These are phyloP conservation scores for Mucor saturninus DNA, from an alignment of 371 early-diverging fungal genomes.

Conservation along the genomic window DNA sequence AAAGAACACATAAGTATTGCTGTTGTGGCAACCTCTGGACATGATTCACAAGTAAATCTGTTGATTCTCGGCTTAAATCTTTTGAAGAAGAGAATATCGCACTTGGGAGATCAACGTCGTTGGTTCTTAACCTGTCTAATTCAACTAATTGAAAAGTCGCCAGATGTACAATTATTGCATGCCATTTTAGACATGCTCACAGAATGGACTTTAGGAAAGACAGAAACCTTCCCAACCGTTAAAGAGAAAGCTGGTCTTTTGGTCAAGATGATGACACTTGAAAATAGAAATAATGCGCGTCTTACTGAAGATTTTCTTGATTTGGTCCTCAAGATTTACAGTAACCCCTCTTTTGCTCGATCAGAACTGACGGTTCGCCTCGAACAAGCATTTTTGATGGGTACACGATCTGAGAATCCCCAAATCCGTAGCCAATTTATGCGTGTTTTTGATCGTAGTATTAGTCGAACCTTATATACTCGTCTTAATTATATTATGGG, in stretches of 20 bases:
- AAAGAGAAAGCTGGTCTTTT: constrained; percentile 94
- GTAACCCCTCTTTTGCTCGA: constrained; percentile 74
- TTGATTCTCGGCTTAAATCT: constrained; percentile 74
- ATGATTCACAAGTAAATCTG: constrained; percentile 66
- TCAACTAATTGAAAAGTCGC: constrained; percentile 85
- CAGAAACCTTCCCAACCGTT: constrained; percentile 90
- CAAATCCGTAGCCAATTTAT: constrained; percentile 80
- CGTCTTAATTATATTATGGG: constrained; percentile 90
- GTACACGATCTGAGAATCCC: constrained; percentile 80
- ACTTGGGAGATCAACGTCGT: constrained; percentile 88
- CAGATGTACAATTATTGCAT: constrained; percentile 71
- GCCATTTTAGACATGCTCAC: constrained; percentile 76
- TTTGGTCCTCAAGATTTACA: constrained; percentile 88
- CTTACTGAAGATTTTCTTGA: constrained; percentile 82
- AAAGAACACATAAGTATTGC: constrained; percentile 73
- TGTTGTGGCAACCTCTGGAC: constrained; percentile 26
- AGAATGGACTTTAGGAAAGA: constrained; percentile 83
- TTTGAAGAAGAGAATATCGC: constrained; percentile 77
- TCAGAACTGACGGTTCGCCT: constrained; percentile 92
- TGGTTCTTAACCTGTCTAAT: constrained; percentile 80
- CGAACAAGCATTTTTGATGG: constrained; percentile 93
- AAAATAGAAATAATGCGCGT: constrained; percentile 66
- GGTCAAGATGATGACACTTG: constrained; percentile 88
- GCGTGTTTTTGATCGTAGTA: constrained; percentile 80
- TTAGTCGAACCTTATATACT: constrained; percentile 67